phyloP scores from a whole-genome alignment of 2,329 filamentous ascomycete genomes.

The Penicillium vulpinum region DNA sequence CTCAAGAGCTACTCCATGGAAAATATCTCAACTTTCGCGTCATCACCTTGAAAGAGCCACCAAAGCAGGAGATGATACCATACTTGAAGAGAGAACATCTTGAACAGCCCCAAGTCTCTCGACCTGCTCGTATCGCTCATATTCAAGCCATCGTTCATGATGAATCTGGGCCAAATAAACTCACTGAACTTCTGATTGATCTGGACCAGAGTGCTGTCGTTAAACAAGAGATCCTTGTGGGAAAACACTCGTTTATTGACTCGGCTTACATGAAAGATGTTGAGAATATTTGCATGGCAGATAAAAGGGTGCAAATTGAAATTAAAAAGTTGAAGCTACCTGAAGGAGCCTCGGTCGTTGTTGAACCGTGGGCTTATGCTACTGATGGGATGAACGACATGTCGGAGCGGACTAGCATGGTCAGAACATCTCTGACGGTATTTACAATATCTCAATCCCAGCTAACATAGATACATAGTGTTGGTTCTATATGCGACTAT shows the following conservation, averaged over 20 bases:
- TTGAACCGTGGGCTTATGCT: slow-evolving; percentile 59
- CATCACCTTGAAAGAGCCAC: slow-evolving; percentile 53
- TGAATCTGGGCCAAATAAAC: slow-evolving; percentile 12
- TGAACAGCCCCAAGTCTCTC: slow-evolving; percentile 15
- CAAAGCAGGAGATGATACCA: slow-evolving; percentile 49
- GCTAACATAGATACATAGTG: neutral
- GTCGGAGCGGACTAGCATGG: slow-evolving; percentile 51
- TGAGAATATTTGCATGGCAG: slow-evolving; percentile 50
- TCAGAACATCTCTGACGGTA: slow-evolving; percentile 18
- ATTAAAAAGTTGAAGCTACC: slow-evolving; percentile 46
- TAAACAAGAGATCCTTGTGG: slow-evolving; percentile 20
- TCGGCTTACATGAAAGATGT: slow-evolving; percentile 51
- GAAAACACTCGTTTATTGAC: slow-evolving; percentile 32
- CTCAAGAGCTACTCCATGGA: slow-evolving; percentile 38
- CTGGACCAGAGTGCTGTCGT: slow-evolving; percentile 13
- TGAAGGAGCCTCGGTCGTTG: slow-evolving; percentile 45
- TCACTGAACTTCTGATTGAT: slow-evolving; percentile 28
- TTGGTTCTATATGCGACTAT: slow-evolving; percentile 40
- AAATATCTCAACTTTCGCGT: slow-evolving; percentile 48
- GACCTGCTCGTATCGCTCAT: slow-evolving; percentile 41
- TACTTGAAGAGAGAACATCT: slow-evolving; percentile 50
- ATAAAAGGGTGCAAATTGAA: slow-evolving; percentile 46
- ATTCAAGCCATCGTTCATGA: slow-evolving; percentile 36
- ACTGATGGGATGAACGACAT: slow-evolving; percentile 53
- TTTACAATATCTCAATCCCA: neutral